A percentile compares a stretch with the other conserved stretches of the same genome.
phyloP scores from a whole-genome alignment of 768 basidiomycete genomes.

The Suillus bovinus region DNA sequence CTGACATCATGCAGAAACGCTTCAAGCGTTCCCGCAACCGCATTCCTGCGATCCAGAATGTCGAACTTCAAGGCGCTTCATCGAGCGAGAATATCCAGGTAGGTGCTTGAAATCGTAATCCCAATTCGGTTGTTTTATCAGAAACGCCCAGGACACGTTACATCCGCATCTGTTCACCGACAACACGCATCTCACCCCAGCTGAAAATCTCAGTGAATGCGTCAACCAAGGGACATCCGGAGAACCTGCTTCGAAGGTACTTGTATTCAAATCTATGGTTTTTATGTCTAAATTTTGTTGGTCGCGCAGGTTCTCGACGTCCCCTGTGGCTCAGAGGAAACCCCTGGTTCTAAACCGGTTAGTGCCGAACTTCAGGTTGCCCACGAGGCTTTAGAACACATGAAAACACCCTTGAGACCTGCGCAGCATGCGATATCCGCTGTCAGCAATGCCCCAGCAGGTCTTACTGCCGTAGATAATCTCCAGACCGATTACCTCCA shows the following conservation, averaged over 20 bases:
- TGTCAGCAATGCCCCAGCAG: background rate
- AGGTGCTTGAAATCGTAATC: background rate
- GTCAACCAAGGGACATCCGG: too few relatives aligned
- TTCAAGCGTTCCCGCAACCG: background rate
- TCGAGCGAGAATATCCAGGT: background rate
- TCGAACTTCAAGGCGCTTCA: background rate
- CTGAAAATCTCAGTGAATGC: too few relatives aligned
- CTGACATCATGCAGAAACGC: background rate
- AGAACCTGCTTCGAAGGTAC: too few relatives aligned
- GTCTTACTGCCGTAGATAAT: background rate
- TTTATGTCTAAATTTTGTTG: background rate
- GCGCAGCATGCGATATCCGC: background rate
- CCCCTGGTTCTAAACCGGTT: background rate
- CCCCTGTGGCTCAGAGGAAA: background rate
- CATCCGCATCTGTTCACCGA: too few relatives aligned
- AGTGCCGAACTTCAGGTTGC: background rate
- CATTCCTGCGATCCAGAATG: background rate
- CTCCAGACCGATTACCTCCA: slow-evolving; percentile 7
- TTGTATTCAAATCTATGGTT: background rate
- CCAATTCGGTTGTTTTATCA: background rate
- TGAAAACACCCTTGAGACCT: background rate
- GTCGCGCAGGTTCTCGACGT: background rate
- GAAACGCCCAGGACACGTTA: background rate
- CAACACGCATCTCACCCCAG: too few relatives aligned
- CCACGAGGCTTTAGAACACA: background rate